Base-by-base conservation (phyloP, 2,329 filamentous ascomycete species). In the Pseudocercospora macadamiae region DNA sequence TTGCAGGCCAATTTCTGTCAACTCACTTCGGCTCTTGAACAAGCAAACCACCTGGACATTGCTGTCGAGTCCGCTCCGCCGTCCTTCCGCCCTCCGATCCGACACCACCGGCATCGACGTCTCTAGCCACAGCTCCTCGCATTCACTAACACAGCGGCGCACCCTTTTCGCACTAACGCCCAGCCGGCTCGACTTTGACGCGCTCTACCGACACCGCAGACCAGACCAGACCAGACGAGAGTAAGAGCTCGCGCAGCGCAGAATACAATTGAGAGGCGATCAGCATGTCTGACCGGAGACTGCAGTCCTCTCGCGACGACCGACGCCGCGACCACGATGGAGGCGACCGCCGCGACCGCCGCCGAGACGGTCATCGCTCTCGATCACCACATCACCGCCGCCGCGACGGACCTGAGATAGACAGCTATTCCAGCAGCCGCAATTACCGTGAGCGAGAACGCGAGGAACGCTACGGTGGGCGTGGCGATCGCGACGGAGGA, bases 401-500 rank as follows among this genome's bases (percentile, higher is more conserved):
- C 39, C 62, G 62, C 37, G 62, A 59, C 52, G 85, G 84, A 19
- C 55, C 36, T 55, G 88, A 90, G 67, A 83, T 86, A 74, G 92
- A 97, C 76, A 87, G 90, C 57, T 97, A 97, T 78, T 96, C 93
- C 18, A 92, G 90, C 4, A 96, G 92, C 76, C 89, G 93, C 67
- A 93, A 89, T 78, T 96, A 96, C 75, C 86, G 93, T 73, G 93
- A 96, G 74, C 84, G 93, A 63, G 93, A 97, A 79, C 89, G 93
- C 62, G 93, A 97, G 76, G 93, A 97, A 68, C 85, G 93, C 72
- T 86, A 86, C 34, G 88, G n/a, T n/a, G n/a, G 88, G 30, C 84
- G 63, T 23, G 57, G 62, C 25, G 62, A 62, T 25, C 48, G 59
- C 21, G 67, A 58, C 37, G 55, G 64, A 21, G 61, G 57, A 55